Evolutionary conservation across 495 filamentous ascomycete genomes (phyloP).

Genomic region (Podospora conica): DNA sequence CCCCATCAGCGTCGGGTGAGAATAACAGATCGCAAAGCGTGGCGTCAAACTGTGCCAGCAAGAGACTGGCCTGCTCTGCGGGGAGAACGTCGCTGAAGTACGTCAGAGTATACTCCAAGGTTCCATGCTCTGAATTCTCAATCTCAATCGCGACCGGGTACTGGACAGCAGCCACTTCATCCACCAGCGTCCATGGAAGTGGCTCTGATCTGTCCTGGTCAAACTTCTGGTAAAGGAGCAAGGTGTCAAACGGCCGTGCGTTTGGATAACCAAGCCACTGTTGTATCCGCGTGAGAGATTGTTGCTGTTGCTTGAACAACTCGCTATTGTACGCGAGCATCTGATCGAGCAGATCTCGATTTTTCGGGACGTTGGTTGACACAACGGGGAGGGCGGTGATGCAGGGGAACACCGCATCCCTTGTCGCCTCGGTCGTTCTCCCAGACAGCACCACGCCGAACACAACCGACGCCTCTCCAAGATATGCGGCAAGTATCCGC

Average conservation of each 20-base stretch:
- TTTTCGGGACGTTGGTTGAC: slow-evolving; percentile 43
- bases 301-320: slow-evolving; percentile 62
- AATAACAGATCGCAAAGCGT: slow-evolving; percentile 42
- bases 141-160: slow-evolving; percentile 70
- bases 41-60: slow-evolving; percentile 58
- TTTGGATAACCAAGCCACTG: slow-evolving; percentile 54
- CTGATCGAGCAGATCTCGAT: slow-evolving; percentile 46
- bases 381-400: slow-evolving; percentile 66
- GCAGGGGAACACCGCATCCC: slow-evolving; percentile 59
- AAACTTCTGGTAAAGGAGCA: slow-evolving; percentile 71
- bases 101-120: slow-evolving; percentile 55
- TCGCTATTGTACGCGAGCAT: slow-evolving; percentile 57
- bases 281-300: slow-evolving; percentile 61
- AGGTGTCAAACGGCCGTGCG: slow-evolving; percentile 63
- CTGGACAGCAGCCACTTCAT: slow-evolving; percentile 41
- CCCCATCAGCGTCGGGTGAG: slow-evolving; percentile 24
- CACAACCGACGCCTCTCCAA: slow-evolving; percentile 58
- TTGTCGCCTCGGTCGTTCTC: slow-evolving; percentile 49
- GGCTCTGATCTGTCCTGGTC: background rate
- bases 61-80: slow-evolving; percentile 50
- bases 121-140: slow-evolving; percentile 41
- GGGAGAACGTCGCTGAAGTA: slow-evolving; percentile 56
- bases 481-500: slow-evolving; percentile 61
- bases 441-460: slow-evolving; percentile 75
- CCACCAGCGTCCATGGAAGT: slow-evolving; percentile 22